A percentile compares a stretch with the other conserved stretches of the same genome.
Conservation (phyloP, 2,329 filamentous ascomycete species). For the Ampelomyces quisqualis region DNA sequence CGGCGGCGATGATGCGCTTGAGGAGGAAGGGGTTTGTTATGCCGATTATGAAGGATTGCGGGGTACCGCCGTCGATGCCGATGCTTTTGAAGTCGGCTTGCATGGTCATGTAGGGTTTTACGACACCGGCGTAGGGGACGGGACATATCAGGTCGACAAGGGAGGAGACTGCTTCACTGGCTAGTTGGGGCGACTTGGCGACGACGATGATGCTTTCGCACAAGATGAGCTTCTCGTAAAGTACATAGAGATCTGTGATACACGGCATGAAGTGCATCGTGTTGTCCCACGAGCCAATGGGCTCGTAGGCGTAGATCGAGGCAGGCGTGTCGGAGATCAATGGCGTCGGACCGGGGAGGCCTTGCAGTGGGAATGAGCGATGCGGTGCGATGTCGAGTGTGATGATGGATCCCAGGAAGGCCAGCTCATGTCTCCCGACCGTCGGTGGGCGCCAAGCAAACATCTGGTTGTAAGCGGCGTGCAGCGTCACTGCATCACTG, state of each 20-base stretch:
- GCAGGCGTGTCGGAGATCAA: constrained; percentile 32
- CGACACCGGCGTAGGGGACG: constrained; percentile 44
- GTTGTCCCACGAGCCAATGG: constrained; percentile 42
- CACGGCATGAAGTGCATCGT: constrained; percentile 45
- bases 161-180: constrained; percentile 45
- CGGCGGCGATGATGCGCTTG: constrained; percentile 41
- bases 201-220: constrained; percentile 46
- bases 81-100: constrained; percentile 46
- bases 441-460: constrained; percentile 40
- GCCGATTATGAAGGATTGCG: constrained; percentile 43
- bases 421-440: constrained; percentile 42
- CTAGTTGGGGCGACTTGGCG: constrained; percentile 46
- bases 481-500: constrained; percentile 43
- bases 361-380: constrained; percentile 45
- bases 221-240: constrained; percentile 46
- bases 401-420: constrained; percentile 43
- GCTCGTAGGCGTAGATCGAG: constrained; percentile 46
- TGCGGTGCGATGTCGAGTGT: constrained; percentile 46
- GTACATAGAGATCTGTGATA: constrained; percentile 44
- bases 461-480: constrained; percentile 44
- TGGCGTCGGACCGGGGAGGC: constrained; percentile 34
- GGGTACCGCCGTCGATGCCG: constrained; percentile 44
- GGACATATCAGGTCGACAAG: constrained; percentile 45
- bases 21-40: constrained; percentile 48
- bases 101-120: constrained; percentile 48